Evolutionary conservation across 495 filamentous ascomycete species (phyloP).

Genomic region (Entonaema liquescens): DNA sequence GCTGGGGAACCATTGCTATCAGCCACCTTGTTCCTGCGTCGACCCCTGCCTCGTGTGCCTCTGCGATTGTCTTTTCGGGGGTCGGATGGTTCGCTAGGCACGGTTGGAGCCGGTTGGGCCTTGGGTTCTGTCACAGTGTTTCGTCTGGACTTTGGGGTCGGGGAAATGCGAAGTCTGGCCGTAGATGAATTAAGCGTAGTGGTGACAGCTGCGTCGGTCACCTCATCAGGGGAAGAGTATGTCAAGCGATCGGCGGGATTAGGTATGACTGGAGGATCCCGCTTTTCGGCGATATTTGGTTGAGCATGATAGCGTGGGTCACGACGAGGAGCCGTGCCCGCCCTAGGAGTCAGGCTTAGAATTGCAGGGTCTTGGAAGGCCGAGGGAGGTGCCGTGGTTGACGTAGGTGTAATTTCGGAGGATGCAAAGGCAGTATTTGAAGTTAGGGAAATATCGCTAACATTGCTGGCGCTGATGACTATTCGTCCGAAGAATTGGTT

Average conservation of each 20-base stretch:
- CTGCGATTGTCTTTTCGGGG: slow-evolving; percentile 43
- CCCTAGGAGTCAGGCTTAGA: slow-evolving; percentile 53
- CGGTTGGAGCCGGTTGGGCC: slow-evolving; percentile 15
- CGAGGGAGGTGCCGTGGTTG: slow-evolving; percentile 20
- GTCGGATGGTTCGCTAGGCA: slow-evolving; percentile 24
- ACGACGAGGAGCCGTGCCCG: slow-evolving; percentile 15
- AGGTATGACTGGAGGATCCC: slow-evolving; percentile 40
- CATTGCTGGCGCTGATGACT: slow-evolving; percentile 42
- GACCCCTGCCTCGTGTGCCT: slow-evolving; percentile 47
- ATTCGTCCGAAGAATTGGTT: slow-evolving; percentile 20
- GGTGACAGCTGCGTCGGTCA: slow-evolving; percentile 27
- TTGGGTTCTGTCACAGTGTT: slow-evolving; percentile 6
- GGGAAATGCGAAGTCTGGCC: slow-evolving; percentile 24
- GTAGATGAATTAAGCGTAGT: slow-evolving; percentile 12
- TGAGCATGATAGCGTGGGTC: slow-evolving; percentile 37
- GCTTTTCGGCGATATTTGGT: slow-evolving; percentile 50
- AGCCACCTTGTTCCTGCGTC: slow-evolving; percentile 36
- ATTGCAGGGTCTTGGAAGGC: slow-evolving; percentile 65
- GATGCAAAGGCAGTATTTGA: slow-evolving; percentile 53
- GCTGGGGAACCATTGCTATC: slow-evolving; percentile 25
- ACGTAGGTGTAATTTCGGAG: not conserved
- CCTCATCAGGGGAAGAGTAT: slow-evolving; percentile 42
- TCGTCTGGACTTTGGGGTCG: slow-evolving; percentile 5
- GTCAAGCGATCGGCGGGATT: slow-evolving; percentile 38
- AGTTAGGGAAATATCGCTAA: slow-evolving; percentile 51